Evolutionary conservation across 192 early-diverging fungal genomes (phyloP).

Genomic region (Linnemannia schmuckeri): DNA sequence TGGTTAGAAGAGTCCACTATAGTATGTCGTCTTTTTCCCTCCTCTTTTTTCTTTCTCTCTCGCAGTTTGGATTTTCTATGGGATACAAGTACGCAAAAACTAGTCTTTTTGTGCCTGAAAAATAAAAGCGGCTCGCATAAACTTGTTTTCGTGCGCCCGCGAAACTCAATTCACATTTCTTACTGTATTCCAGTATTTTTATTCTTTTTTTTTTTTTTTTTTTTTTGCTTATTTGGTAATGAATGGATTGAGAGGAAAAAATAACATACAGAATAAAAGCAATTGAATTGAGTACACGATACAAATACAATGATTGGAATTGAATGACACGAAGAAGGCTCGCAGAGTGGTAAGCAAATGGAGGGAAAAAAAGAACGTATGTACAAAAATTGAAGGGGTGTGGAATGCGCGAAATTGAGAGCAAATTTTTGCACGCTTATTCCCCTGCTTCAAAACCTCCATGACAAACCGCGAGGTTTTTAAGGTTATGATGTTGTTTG

Average conservation of each 20-base stretch:
- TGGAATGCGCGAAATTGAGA: neutral
- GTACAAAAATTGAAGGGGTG: slow-evolving; percentile 14
- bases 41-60: neutral
- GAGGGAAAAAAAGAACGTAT: slow-evolving; percentile 11
- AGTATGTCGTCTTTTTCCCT: neutral
- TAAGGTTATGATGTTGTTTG: neutral
- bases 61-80: no score
- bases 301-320: slow-evolving; percentile 1
- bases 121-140: neutral
- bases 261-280: neutral
- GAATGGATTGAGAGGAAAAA: neutral
- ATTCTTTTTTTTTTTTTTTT: neutral
- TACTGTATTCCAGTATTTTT: neutral
- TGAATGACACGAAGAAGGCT: neutral
- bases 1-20: neutral
- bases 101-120: neutral
- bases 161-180: neutral
- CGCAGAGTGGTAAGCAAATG: neutral
- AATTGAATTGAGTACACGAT: slow-evolving; percentile 5
- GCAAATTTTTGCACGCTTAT: neutral
- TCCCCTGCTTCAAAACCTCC: neutral
- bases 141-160: no score
- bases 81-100: neutral
- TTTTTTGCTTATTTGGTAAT: no score
- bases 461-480: neutral